Evolutionary conservation across 768 basidiomycete species (phyloP).

Genomic region (Suillus luteus): DNA sequence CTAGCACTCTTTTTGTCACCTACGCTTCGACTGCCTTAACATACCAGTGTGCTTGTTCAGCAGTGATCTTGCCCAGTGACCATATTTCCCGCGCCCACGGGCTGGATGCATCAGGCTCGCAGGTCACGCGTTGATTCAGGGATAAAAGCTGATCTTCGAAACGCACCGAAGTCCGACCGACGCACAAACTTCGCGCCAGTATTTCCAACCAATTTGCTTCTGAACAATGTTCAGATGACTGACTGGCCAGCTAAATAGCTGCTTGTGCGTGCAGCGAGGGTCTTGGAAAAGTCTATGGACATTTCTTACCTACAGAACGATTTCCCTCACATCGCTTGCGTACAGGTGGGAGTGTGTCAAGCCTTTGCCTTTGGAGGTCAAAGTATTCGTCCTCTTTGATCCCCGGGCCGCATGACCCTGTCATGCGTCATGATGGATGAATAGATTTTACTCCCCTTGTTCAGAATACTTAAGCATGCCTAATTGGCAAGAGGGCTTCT

Average conservation of each 20-base stretch:
- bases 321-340: neutral
- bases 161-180: neutral
- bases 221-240: neutral
- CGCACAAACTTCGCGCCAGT: neutral
- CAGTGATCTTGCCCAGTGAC: neutral
- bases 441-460: neutral
- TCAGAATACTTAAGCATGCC: constrained; percentile 17
- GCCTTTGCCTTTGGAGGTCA: neutral
- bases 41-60: neutral
- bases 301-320: neutral
- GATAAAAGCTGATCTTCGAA: neutral
- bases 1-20: neutral
- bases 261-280: neutral
- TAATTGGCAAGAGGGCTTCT: neutral
- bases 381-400: constrained; percentile 8
- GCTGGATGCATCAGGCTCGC: neutral
- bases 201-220: too few species aligned
- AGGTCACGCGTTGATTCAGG: neutral
- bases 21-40: neutral
- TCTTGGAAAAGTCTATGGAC: neutral
- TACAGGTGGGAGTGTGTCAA: too few species aligned
- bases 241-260: too few species aligned
- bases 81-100: neutral
- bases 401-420: constrained; percentile 13
- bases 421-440: constrained; percentile 20